Evolutionary conservation across 768 basidiomycete species (phyloP).

Genomic region (Baorangia bicolor): DNA sequence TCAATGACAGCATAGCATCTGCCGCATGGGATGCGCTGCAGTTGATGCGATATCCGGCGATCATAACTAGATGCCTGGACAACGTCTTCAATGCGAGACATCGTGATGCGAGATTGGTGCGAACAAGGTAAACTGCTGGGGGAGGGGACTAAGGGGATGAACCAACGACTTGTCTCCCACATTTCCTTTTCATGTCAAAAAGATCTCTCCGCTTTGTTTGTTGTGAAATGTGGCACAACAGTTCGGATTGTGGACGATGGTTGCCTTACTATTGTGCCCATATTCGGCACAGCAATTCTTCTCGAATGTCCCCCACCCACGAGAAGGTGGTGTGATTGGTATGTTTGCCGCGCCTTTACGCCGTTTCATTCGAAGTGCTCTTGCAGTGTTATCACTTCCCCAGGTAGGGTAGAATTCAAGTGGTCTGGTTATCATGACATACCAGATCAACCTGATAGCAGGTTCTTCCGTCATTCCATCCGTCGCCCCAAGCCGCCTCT

Average conservation of each 20-base stretch:
- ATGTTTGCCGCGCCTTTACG: conserved; percentile 22
- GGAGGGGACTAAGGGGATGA: conserved; percentile 5
- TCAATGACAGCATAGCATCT: conserved; percentile 26
- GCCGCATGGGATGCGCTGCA: conserved; percentile 25
- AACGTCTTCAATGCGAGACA: conserved; percentile 19
- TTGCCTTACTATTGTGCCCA: conserved; percentile 21
- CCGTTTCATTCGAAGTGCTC: conserved; percentile 24
- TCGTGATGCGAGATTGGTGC: conserved; percentile 5
- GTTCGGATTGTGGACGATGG: conserved; percentile 17
- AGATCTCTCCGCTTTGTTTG: conserved; percentile 28
- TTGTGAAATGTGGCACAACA: conserved; percentile 30
- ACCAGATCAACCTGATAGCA: conserved; percentile 5
- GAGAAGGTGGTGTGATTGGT: conserved; percentile 21
- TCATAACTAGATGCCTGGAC: conserved; percentile 7
- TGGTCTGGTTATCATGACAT: conserved; percentile 6
- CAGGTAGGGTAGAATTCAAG: conserved; percentile 8
- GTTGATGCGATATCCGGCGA: conserved; percentile 9
- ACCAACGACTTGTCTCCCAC: conserved; percentile 1
- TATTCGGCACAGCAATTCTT: conserved; percentile 19
- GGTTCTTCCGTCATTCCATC: conserved; percentile 15
- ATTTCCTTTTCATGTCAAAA: conserved; percentile 25
- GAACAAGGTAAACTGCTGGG: conserved; percentile 12
- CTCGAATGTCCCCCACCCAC: conserved; percentile 17
- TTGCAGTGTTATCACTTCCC: conserved; percentile 12
- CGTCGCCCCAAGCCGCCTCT: conserved; percentile 1